Evolutionary conservation across 192 early-diverging fungal genomes (phyloP).

Genomic region (Coemansia sp.): DNA sequence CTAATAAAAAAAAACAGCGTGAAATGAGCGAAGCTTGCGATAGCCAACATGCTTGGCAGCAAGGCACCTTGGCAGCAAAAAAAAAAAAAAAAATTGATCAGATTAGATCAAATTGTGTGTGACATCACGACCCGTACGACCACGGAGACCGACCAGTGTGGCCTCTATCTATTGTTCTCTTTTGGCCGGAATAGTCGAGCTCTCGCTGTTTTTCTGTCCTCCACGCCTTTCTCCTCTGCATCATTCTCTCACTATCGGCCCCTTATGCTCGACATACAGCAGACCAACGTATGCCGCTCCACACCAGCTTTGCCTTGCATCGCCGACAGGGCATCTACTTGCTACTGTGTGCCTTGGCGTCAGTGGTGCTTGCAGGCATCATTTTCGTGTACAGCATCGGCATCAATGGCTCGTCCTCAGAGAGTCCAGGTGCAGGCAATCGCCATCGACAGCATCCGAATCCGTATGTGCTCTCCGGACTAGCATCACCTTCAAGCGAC

Average conservation of each 20-base stretch:
- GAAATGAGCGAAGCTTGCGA: too few relatives aligned
- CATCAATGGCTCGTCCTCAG: not conserved
- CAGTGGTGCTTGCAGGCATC: not conserved
- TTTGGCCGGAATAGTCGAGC: too few relatives aligned
- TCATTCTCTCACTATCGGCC: too few relatives aligned
- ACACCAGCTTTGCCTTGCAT: not conserved
- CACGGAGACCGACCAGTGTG: too few relatives aligned
- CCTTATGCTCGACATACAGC: not conserved
- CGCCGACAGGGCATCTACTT: not conserved
- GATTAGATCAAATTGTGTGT: not conserved
- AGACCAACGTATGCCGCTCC: not conserved
- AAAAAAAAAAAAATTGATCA: not conserved
- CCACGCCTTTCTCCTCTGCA: too few relatives aligned
- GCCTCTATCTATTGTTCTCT: too few relatives aligned
- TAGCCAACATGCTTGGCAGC: not conserved
- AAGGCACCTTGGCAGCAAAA: not conserved
- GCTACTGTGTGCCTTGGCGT: constrained; percentile 1
- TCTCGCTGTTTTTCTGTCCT: too few relatives aligned
- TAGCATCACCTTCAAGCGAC: not conserved
- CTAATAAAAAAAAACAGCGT: too few relatives aligned
- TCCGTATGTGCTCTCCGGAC: not conserved
- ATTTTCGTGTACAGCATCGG: not conserved
- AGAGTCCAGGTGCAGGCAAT: not conserved
- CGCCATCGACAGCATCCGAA: not conserved
- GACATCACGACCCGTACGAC: not conserved